Base-by-base conservation (phyloP, 2,329 filamentous ascomycete genomes). In the Colletotrichum sp. region DNA sequence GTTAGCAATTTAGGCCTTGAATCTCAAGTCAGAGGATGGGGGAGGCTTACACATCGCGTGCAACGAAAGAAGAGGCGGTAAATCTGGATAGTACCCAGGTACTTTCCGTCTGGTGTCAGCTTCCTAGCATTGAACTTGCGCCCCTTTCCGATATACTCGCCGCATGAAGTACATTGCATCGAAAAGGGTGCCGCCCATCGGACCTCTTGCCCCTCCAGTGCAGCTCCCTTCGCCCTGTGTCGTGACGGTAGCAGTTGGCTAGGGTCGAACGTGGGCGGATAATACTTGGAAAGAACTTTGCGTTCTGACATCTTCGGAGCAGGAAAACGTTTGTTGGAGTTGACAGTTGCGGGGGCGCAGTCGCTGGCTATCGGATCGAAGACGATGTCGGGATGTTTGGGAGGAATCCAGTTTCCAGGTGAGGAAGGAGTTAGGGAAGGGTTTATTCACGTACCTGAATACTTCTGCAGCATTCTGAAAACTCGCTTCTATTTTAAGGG, bases 401-500 rank as follows among this genome's bases (percentile, higher is more conserved):
- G 39, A n/a, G 1, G 18, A 49, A 49, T n/a, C 9, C 18, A 49
- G 39, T 49, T 44, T 44, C 39, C 18, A 44, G 39, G 5, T 2
- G 39, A 12, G 3, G 16, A 44, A 44, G 39, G 4, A 44, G 39
- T 44, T 44, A 5, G 4, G 16, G 8, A n/a, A 44, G 3, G 3
- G 39, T n/a, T 44, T n/a, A 26, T 26, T 26, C 26, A 10, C 8
- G 39, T 44, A 44, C 8, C 16, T n/a, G 0, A 1, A 18, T 9
- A 44, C 0, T 18, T 44, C 36, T 44, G 36, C 2, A 10, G 36
- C 1, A 18, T 44, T 44, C 16, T 26, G 26, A 26, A 26, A 18
- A 10, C 36, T 2, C 12, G 9, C 5, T n/a, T n/a, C 5, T 44
- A 6, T 49, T n/a, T 0, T 6, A 49, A 6, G 2, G 1, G 0